These are phyloP conservation scores for Hemerocallis citrina DNA, from an alignment of 106 monocot species.

Conservation along the genomic window DNA sequence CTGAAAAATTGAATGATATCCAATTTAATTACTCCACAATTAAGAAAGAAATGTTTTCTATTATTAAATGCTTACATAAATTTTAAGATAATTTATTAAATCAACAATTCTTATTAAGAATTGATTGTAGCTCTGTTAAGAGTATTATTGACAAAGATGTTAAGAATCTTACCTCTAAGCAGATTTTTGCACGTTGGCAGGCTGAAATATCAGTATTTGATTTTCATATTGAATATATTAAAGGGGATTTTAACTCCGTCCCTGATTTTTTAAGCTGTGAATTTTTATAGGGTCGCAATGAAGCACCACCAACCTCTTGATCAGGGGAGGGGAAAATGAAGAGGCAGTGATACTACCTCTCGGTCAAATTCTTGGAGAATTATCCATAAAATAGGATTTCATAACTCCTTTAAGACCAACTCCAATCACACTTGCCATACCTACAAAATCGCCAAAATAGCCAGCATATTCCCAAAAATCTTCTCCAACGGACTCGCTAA, in stretches of 20 bases:
- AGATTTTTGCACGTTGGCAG: neutral
- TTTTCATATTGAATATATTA: neutral
- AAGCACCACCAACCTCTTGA: neutral
- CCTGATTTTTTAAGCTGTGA: conserved; percentile 1
- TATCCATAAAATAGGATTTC: too few relatives aligned
- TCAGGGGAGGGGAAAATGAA: neutral
- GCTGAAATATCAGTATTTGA: neutral
- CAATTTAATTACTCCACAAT: neutral
- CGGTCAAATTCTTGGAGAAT: too few relatives aligned
- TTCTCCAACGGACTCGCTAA: too few relatives aligned
- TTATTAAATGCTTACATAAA: conserved; percentile 1
- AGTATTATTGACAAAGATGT: neutral
- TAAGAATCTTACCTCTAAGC: neutral
- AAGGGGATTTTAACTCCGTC: neutral
- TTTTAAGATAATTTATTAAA: neutral
- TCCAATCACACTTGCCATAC: too few relatives aligned
- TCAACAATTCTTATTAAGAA: neutral
- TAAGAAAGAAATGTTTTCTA: neutral
- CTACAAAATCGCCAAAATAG: too few relatives aligned
- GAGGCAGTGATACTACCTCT: too few relatives aligned
- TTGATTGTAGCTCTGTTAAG: neutral
- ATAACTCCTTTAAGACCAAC: too few relatives aligned
- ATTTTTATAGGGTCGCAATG: neutral
- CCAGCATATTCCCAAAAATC: too few relatives aligned
- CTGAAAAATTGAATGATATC: neutral